A percentile compares a stretch with the other conserved stretches of the same genome.
phyloP scores from a whole-genome alignment of 306 rosid genomes.

The Casuarina cunninghamiana region DNA sequence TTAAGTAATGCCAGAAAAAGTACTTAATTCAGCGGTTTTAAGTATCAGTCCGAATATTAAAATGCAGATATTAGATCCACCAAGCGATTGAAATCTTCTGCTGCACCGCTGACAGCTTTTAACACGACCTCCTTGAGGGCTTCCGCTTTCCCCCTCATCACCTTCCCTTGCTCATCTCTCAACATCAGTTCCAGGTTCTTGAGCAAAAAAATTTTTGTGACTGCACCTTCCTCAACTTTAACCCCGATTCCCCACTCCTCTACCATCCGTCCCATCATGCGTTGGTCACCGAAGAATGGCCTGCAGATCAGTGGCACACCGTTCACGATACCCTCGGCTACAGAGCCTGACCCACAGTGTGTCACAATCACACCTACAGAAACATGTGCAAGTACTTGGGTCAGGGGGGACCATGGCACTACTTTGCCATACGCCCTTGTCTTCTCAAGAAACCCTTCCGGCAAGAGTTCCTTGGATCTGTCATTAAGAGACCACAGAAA shows the following conservation, averaged over 20 bases:
- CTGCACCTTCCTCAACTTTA: too few relatives aligned
- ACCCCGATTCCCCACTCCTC: too few relatives aligned
- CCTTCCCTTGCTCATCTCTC: slow-evolving; percentile 35
- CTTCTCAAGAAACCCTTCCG: slow-evolving; percentile 43
- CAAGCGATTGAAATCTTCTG: slow-evolving; percentile 25
- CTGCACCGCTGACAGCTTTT: slow-evolving; percentile 40
- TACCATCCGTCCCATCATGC: slow-evolving; percentile 28
- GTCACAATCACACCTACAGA: too few relatives aligned
- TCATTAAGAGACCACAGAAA: slow-evolving; percentile 30
- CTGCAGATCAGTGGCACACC: slow-evolving; percentile 57
- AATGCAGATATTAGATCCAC: slow-evolving; percentile 1
- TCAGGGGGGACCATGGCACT: slow-evolving; percentile 56
- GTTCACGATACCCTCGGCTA: slow-evolving; percentile 40
- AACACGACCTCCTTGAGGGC: slow-evolving; percentile 11
- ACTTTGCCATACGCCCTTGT: slow-evolving; percentile 33
- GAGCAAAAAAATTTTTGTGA: slow-evolving; percentile 33
- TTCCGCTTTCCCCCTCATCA: slow-evolving; percentile 32
- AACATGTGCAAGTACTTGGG: slow-evolving; percentile 23
- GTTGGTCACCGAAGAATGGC: slow-evolving; percentile 50
- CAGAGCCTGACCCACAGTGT: slow-evolving; percentile 14
- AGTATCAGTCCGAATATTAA: too few relatives aligned
- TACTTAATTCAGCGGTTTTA: too few relatives aligned
- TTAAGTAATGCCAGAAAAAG: too few relatives aligned
- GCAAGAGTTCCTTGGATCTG: slow-evolving; percentile 12
- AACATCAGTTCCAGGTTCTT: slow-evolving; percentile 42